Base-by-base conservation (phyloP, 208 protist genomes). In the Trypanosoma boissoni region DNA sequence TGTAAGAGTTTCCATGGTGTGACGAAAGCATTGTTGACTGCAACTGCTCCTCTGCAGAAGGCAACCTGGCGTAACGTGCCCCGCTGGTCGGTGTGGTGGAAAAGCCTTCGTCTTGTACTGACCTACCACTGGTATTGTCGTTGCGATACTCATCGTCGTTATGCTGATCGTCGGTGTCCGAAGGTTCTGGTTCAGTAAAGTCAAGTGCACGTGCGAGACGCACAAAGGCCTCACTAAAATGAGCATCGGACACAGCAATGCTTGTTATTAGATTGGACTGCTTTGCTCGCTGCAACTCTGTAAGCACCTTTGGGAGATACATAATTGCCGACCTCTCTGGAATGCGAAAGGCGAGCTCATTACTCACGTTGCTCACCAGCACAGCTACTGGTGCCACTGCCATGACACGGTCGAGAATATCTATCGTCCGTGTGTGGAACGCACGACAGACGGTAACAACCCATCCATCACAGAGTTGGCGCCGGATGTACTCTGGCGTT, bases 401-500 rank as follows among this genome's bases (percentile, higher is more conserved):
- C 1, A 36, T n/a, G 1, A 67, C 50, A 36, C 36, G 45, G 21
- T 54, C 23, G 4, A 67, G 14, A 24, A 67, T 51, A 49, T 1
- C n/a, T 10, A 4, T 26, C 1, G 24, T 2, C 0, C 29, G 8
- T n/a, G 39, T 51, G 20, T 58, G 41, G 8, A 2, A 12, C 1
- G 50, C 32, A 49, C 37, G 48, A 31, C 46, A 58, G 26, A 61
- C 29, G 12, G 41, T 67, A 16, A 80, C 23, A 27, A 46, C 43
- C 51, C 54, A 72, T 7, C 57, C 65, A 39, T 41, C 65, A n/a
- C 52, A 27, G 1, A 57, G 21, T 39, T 51, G 39, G 45, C 57
- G 60, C 44, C 80, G 75, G 28, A 88, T 57, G 59, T 69, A 68
- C 4, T 78, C 32, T 4, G 68, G 41, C 9, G 75, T 71, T 26